Conservation (phyloP, 2,329 filamentous ascomycete genomes). For the Ophiostoma montium region DNA sequence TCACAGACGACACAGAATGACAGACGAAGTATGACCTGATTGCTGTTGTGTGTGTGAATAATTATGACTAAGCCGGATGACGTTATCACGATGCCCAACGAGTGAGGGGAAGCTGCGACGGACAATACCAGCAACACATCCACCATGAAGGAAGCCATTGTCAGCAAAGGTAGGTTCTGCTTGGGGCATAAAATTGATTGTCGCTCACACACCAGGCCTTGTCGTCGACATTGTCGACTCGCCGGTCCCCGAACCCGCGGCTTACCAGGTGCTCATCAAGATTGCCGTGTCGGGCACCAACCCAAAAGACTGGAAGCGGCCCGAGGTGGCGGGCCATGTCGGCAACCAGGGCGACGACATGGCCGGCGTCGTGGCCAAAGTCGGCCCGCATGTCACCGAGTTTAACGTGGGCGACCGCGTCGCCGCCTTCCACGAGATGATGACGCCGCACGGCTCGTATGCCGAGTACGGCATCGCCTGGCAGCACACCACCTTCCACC, state of each 20-base stretch:
- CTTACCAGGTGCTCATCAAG: constrained; percentile 14
- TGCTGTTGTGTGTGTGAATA: no score
- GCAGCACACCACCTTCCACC: constrained; percentile 27
- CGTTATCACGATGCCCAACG: no score
- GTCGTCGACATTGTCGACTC: constrained; percentile 26
- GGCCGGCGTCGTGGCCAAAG: constrained; percentile 37
- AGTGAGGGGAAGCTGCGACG: no score
- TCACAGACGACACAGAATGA: neutral
- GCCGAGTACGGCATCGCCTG: constrained; percentile 30
- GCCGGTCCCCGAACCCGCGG: constrained; percentile 24
- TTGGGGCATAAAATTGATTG: neutral
- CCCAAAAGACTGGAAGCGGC: constrained; percentile 33
- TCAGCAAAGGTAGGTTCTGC: constrained; percentile 2
- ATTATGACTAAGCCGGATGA: no score
- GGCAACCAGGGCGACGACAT: constrained; percentile 40
- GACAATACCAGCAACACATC: neutral
- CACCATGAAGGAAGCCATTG: constrained; percentile 11
- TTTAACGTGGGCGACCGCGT: constrained; percentile 45
- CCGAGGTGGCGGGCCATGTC: constrained; percentile 2
- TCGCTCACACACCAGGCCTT: constrained; percentile 14
- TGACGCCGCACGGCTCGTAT: constrained; percentile 21
- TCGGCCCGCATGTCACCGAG: constrained; percentile 40
- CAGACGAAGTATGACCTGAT: neutral
- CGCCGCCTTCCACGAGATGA: constrained; percentile 34
- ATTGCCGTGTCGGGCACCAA: constrained; percentile 26